Evolutionary conservation across 768 basidiomycete species (phyloP).

Genomic region (Psilocybe subaeruginosa): DNA sequence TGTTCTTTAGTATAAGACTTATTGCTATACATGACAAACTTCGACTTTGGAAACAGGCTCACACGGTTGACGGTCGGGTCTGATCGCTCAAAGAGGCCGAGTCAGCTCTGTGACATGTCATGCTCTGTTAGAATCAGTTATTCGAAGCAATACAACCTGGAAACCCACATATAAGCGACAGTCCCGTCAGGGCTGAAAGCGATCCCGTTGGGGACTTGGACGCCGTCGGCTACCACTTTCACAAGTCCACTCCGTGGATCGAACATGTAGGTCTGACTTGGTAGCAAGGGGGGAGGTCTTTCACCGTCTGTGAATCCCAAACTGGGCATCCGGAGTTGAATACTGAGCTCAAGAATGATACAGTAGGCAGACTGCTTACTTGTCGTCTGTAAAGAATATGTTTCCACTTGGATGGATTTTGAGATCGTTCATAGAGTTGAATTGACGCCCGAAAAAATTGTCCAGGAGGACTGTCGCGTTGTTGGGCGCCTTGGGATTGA

Average conservation of each 20-base stretch:
- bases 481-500: conserved; percentile 64
- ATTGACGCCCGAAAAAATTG: conserved; percentile 78
- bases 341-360: neutral
- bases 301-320: conserved; percentile 66
- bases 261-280: conserved; percentile 78
- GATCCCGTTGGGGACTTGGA: conserved; percentile 72
- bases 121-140: no score
- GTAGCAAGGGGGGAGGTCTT: conserved; percentile 65
- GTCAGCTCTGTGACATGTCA: conserved; percentile 40
- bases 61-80: conserved; percentile 69
- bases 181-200: conserved; percentile 65
- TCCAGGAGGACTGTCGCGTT: conserved; percentile 72
- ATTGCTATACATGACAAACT: neutral
- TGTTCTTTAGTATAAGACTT: conserved; percentile 22
- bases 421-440: conserved; percentile 80
- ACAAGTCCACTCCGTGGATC: conserved; percentile 65
- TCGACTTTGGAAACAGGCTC: conserved; percentile 23
- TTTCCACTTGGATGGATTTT: conserved; percentile 69
- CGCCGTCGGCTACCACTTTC: conserved; percentile 72
- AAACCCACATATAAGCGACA: conserved; percentile 60
- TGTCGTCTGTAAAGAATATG: conserved; percentile 73
- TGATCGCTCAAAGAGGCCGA: conserved; percentile 49
- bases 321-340: conserved; percentile 31
- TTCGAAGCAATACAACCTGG: neutral
- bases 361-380: conserved; percentile 38